Base-by-base conservation (phyloP, 192 early-diverging fungal genomes). In the Tieghemiomyces parasiticus region DNA sequence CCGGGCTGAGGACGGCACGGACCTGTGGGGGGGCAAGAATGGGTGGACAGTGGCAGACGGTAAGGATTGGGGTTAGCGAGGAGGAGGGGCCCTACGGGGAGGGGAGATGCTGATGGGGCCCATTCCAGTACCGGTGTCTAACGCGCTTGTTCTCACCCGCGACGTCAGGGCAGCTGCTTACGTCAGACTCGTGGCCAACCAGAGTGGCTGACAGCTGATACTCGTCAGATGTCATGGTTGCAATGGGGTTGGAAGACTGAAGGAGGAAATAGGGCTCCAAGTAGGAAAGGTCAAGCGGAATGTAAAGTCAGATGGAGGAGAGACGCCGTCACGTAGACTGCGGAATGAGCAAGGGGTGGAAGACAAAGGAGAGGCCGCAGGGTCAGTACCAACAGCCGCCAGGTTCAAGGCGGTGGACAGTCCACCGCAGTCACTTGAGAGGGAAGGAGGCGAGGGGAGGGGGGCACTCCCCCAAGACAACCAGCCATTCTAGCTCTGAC, bases 271-370 rank as follows among this genome's bases (percentile, higher is more conserved):
- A 28, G 63, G 62, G 66, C 60, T 59, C 61, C 61, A 70, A 50
- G 65, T 60, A 51, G 58, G 60, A n/a, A 49, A 58, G 46, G 63
- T 72, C 28, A 38, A 53, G 45, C n/a, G n/a, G n/a, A n/a, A n/a
- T n/a, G n/a, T n/a, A n/a, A n/a, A n/a, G n/a, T n/a, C n/a, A n/a
- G n/a, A n/a, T n/a, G n/a, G n/a, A n/a, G n/a, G n/a, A n/a, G n/a
- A n/a, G n/a, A n/a, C n/a, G n/a, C n/a, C n/a, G n/a, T n/a, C n/a
- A n/a, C n/a, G n/a, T n/a, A n/a, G n/a, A n/a, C n/a, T n/a, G n/a
- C n/a, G n/a, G n/a, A n/a, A n/a, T n/a, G n/a, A n/a, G n/a, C n/a
- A n/a, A n/a, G n/a, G n/a, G n/a, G n/a, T n/a, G n/a, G n/a, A n/a
- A n/a, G n/a, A n/a, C n/a, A n/a, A n/a, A n/a, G n/a, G n/a, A n/a